Percentiles rank a stretch among this genome's conserved stretches.
phyloP scores from a whole-genome alignment of 176 grass and related monocot genomes.

The Saccharum spontaneum region DNA sequence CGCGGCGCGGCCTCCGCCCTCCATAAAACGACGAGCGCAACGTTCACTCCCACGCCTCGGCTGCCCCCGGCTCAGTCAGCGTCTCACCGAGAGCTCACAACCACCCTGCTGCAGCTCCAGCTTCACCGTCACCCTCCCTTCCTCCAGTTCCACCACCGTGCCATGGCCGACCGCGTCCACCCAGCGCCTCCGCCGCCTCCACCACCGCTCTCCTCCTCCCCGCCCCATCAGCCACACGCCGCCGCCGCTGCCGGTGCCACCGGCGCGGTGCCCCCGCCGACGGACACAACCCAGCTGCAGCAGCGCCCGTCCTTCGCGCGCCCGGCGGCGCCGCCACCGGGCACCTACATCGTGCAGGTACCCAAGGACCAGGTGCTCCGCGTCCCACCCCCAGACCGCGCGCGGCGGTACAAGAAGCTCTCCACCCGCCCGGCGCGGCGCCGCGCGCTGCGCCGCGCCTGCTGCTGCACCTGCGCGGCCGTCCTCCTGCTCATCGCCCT shows the following conservation, averaged over 20 bases:
- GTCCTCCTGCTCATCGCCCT: background rate
- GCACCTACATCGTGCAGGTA: slow-evolving; percentile 68
- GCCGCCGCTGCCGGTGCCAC: background rate
- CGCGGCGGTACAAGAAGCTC: slow-evolving; percentile 47
- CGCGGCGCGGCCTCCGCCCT: background rate
- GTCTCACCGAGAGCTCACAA: background rate
- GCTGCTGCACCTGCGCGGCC: slow-evolving; percentile 24
- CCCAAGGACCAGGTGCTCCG: slow-evolving; percentile 87
- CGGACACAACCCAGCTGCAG: background rate
- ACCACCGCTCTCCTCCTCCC: background rate
- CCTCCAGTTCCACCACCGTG: background rate
- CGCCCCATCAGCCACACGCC: background rate
- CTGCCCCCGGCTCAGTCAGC: background rate
- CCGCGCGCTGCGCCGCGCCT: slow-evolving; percentile 33
- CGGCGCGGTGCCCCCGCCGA: too few species aligned
- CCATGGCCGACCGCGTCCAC: slow-evolving; percentile 55
- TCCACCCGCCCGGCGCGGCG: slow-evolving; percentile 40
- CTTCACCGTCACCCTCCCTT: background rate
- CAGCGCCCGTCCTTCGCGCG: slow-evolving; percentile 20
- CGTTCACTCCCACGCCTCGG: background rate
- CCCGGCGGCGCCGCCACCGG: background rate
- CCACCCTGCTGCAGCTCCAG: background rate
- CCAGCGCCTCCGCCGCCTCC: background rate
- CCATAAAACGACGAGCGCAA: background rate
- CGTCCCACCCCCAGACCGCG: slow-evolving; percentile 62